phyloP scores from a whole-genome alignment of 2,329 filamentous ascomycete species.

The Sclerotinia subarctica region DNA sequence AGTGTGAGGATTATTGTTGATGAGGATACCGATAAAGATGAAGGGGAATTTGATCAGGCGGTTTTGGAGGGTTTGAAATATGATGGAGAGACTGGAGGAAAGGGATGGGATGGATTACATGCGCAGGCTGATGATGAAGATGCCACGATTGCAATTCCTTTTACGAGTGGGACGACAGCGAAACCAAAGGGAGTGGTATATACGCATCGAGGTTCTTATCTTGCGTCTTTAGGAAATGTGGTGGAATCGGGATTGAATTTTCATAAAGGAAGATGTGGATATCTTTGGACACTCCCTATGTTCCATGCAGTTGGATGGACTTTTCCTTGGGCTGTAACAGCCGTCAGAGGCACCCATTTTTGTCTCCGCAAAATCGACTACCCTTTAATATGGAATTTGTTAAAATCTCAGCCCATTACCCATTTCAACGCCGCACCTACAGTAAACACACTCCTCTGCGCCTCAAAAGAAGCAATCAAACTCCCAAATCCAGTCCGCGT shows the following conservation, averaged over 20 bases:
- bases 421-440: constrained; percentile 97
- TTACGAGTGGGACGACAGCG: constrained; percentile 91
- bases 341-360: constrained; percentile 90
- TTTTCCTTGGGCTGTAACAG: constrained; percentile 90
- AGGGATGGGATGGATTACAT: constrained; percentile 75
- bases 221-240: constrained; percentile 80
- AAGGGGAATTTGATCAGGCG: constrained; percentile 78
- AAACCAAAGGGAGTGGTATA: constrained; percentile 90
- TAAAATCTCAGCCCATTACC: constrained; percentile 83
- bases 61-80: constrained; percentile 75
- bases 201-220: constrained; percentile 82
- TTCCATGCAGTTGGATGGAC: constrained; percentile 63
- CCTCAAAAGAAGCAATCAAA: constrained; percentile 67
- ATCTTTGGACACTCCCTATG: constrained; percentile 92
- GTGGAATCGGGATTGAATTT: constrained; percentile 84
- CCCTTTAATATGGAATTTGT: constrained; percentile 80
- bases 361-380: constrained; percentile 96
- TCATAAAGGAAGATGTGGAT: constrained; percentile 66
- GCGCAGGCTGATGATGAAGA: constrained; percentile 72
- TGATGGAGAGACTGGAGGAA: constrained; percentile 62
- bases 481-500: constrained; percentile 73
- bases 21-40: constrained; percentile 71
- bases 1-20: constrained; percentile 74
- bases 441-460: constrained; percentile 90
- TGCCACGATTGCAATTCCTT: constrained; percentile 79